These are phyloP conservation scores for Fraxinus platypoda DNA, from an alignment of 305 asterid genomes.

Conservation along the genomic window DNA sequence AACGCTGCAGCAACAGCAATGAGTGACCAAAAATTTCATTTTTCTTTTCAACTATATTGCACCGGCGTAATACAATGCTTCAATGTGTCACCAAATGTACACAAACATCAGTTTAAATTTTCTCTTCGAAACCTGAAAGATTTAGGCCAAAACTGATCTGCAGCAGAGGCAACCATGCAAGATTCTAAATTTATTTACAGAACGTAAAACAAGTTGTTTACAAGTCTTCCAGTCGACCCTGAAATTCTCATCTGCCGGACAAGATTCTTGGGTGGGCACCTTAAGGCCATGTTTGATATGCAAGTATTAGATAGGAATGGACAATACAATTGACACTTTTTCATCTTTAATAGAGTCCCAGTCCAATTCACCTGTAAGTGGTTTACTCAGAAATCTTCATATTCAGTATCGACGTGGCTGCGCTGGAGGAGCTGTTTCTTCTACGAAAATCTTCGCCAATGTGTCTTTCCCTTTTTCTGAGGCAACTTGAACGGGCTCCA, in stretches of 20 bases:
- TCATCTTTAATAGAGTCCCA: neutral
- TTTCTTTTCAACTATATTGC: slow-evolving; percentile 27
- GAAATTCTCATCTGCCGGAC: slow-evolving; percentile 19
- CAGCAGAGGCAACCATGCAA: slow-evolving; percentile 27
- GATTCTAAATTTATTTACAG: slow-evolving; percentile 46
- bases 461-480: slow-evolving; percentile 74
- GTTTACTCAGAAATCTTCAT: neutral
- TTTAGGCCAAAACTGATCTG: slow-evolving; percentile 27
- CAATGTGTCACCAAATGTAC: slow-evolving; percentile 43
- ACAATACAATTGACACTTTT: neutral
- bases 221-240: slow-evolving; percentile 22
- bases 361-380: neutral
- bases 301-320: neutral
- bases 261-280: neutral
- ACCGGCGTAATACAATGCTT: slow-evolving; percentile 30
- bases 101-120: slow-evolving; percentile 33
- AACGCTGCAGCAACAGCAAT: neutral
- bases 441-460: slow-evolving; percentile 85
- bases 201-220: slow-evolving; percentile 38
- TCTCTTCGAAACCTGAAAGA: slow-evolving; percentile 21
- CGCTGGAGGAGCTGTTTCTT: neutral
- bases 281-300: slow-evolving; percentile 7
- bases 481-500: slow-evolving; percentile 98
- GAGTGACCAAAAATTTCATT: neutral
- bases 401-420: neutral